Percentiles rank a stretch among this genome's conserved stretches.
phyloP scores from a whole-genome alignment of 2,329 filamentous ascomycete genomes.

The Phaeophleospora eucalypticola region DNA sequence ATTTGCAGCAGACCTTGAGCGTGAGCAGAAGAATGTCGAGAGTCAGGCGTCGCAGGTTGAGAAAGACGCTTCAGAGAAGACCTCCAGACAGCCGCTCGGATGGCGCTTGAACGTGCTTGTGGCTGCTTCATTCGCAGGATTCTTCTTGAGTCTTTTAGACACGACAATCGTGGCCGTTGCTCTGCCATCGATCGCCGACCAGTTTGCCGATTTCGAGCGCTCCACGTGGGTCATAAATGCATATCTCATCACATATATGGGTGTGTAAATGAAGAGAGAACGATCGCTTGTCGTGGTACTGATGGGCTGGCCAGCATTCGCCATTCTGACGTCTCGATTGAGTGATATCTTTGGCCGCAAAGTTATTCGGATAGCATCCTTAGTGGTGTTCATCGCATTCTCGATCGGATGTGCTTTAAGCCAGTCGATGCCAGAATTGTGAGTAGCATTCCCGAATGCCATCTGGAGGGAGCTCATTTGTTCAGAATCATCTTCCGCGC shows the following conservation, averaged over 20 bases:
- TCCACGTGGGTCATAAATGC: constrained; percentile 25
- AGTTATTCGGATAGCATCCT: constrained; percentile 49
- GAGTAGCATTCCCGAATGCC: not conserved
- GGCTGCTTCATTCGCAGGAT: constrained; percentile 35
- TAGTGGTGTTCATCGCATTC: constrained; percentile 53
- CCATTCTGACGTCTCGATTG: constrained; percentile 53
- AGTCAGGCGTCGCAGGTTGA: not conserved
- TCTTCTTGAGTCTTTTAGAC: constrained; percentile 58
- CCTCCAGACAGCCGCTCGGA: not conserved
- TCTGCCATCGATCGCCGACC: constrained; percentile 52
- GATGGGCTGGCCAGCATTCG: constrained; percentile 37
- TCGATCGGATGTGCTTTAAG: constrained; percentile 54
- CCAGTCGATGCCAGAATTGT: constrained; percentile 39
- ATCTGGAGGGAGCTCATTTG: not conserved
- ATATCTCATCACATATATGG: constrained; percentile 49
- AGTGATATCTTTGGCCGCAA: constrained; percentile 55
- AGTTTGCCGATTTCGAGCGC: constrained; percentile 41
- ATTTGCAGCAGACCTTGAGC: not conserved
- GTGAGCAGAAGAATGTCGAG: not conserved
- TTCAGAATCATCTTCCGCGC: constrained; percentile 25
- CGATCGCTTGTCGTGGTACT: no score
- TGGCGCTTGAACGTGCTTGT: constrained; percentile 40
- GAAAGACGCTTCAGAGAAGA: not conserved
- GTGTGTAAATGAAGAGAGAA: not conserved
- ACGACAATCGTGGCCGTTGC: constrained; percentile 58